Conservation (phyloP, 345 rosid genomes). For the Brassica carinata region DNA sequence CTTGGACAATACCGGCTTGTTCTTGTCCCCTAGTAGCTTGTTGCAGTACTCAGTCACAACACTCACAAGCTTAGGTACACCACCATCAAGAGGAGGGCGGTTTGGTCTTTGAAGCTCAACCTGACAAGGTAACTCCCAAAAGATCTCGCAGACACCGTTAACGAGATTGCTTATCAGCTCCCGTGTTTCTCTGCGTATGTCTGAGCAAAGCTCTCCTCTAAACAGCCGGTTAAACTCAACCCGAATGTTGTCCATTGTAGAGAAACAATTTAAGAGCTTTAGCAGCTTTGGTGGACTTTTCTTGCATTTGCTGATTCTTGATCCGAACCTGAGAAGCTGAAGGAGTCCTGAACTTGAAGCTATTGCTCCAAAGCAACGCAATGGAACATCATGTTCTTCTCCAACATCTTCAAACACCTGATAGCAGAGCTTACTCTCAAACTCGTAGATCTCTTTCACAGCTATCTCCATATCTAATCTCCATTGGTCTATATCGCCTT, state of each 20-base stretch:
- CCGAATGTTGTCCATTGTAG: slow-evolving; percentile 58
- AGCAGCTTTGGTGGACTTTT: slow-evolving; percentile 64
- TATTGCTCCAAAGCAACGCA: slow-evolving; percentile 56
- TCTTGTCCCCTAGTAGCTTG: slow-evolving; percentile 50
- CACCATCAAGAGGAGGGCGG: slow-evolving; percentile 56
- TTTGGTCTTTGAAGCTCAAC: slow-evolving; percentile 64
- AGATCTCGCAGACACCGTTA: slow-evolving; percentile 60
- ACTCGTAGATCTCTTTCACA: slow-evolving; percentile 50
- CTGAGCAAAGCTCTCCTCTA: slow-evolving; percentile 50
- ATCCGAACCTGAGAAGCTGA: slow-evolving; percentile 63
- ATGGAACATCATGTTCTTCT: slow-evolving; percentile 38
- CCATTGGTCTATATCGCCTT: slow-evolving; percentile 54
- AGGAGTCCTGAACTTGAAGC: slow-evolving; percentile 51
- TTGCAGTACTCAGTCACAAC: slow-evolving; percentile 75
- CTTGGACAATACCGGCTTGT: slow-evolving; percentile 58
- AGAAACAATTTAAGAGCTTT: slow-evolving; percentile 65
- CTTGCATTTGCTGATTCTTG: slow-evolving; percentile 57
- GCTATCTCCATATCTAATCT: slow-evolving; percentile 55
- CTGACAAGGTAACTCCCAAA: slow-evolving; percentile 70
- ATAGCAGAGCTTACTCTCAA: slow-evolving; percentile 55
- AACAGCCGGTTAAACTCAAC: slow-evolving; percentile 67
- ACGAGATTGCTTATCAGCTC: slow-evolving; percentile 63
- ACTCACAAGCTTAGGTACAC: slow-evolving; percentile 63
- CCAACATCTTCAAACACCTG: slow-evolving; percentile 44
- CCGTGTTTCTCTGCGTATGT: slow-evolving; percentile 60